A percentile compares a stretch with the other conserved stretches of the same genome.
Conservation (phyloP, 768 basidiomycete species). For the Jaapia argillacea region DNA sequence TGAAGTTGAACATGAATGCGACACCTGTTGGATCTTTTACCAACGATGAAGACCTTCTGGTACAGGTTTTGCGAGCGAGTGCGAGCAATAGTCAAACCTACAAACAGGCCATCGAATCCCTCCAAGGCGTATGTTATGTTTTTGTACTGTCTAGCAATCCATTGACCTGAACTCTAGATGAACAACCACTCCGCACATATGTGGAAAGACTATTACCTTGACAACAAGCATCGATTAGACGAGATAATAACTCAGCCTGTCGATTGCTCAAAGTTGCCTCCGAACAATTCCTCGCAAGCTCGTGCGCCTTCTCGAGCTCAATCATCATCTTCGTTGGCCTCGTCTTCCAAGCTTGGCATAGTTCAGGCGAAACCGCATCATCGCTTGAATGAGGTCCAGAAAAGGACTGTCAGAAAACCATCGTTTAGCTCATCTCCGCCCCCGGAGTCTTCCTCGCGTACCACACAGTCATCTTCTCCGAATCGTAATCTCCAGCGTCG, state of each 20-base stretch:
- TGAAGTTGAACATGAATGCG: conserved; percentile 30
- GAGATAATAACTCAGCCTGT: conserved; percentile 14
- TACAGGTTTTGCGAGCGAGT: conserved; percentile 32
- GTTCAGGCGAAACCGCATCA: no score
- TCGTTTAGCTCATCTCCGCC: conserved; percentile 11
- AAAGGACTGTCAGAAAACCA: conserved; percentile 32
- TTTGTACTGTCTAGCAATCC: conserved; percentile 2
- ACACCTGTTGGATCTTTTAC: conserved; percentile 37
- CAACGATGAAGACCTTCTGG: conserved; percentile 50
- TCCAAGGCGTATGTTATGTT: conserved; percentile 46
- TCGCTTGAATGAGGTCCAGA: no score
- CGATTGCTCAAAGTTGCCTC: background rate
- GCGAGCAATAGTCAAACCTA: conserved; percentile 36
- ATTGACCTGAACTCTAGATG: conserved; percentile 18
- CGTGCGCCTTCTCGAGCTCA: background rate
- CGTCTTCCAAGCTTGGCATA: background rate
- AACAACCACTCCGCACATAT: conserved; percentile 43
- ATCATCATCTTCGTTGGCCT: background rate
- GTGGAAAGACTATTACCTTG: conserved; percentile 78
- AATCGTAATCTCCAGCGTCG: no score
- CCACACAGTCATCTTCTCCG: conserved; percentile 3
- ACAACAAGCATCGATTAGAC: conserved; percentile 55
- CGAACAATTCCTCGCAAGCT: no score
- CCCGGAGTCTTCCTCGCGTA: background rate
- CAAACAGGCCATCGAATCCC: conserved; percentile 53